These are phyloP conservation scores for Talaromyces verruculosus DNA, from an alignment of 2,329 filamentous ascomycete genomes.

Conservation along the genomic window DNA sequence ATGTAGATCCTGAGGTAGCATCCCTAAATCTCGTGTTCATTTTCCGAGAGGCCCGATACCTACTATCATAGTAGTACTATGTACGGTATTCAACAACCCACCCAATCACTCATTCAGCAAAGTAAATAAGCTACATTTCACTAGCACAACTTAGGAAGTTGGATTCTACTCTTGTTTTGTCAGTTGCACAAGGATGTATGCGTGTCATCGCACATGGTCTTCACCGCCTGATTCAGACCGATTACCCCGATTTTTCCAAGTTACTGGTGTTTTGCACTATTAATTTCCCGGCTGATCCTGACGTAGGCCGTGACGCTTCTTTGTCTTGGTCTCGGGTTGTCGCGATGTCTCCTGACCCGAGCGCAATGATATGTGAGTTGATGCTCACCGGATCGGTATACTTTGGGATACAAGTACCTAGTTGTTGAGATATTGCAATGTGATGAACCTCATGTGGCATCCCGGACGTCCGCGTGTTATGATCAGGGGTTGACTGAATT, in stretches of 20 bases:
- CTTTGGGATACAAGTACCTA: not conserved
- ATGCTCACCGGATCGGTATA: not conserved
- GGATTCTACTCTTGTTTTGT: not conserved
- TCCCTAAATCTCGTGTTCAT: not conserved
- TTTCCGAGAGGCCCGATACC: not conserved
- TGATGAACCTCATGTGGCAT: slow-evolving; percentile 12
- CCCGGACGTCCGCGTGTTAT: not conserved
- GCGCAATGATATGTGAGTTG: not conserved
- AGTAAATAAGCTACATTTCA: not conserved
- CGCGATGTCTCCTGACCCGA: slow-evolving; percentile 2
- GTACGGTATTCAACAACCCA: not conserved
- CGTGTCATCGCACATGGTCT: not conserved
- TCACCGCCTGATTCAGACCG: slow-evolving; percentile 15
- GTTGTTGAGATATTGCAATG: not conserved
- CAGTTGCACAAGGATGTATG: not conserved
- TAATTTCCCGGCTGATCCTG: slow-evolving; percentile 9
- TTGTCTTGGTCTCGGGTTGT: not conserved
- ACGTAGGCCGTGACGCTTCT: slow-evolving; percentile 12
- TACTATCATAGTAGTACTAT: not conserved
- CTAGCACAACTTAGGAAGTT: slow-evolving; percentile 5
- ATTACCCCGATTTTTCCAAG: not conserved
- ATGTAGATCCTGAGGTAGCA: slow-evolving; percentile 4
- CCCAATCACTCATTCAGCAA: not conserved
- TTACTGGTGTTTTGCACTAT: not conserved
- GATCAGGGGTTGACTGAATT: slow-evolving; percentile 1